Conservation (phyloP, 805 yeast genomes). For the Wickerhamiella parazyma region DNA sequence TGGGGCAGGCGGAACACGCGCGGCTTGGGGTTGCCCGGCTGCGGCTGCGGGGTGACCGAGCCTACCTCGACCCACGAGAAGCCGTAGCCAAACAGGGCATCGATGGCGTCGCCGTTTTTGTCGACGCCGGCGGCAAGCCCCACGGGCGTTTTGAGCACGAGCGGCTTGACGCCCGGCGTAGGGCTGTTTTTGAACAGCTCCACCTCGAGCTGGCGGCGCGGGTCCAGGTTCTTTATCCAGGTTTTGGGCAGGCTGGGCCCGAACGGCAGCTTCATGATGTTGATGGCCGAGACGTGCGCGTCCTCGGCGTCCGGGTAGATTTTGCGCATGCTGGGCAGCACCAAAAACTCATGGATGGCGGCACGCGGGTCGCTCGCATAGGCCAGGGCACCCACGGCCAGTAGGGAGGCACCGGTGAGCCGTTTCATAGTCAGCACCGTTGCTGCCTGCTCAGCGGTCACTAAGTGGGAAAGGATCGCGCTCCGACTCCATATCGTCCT, state of each 20-base stretch:
- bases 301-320: constrained; percentile 62
- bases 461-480: constrained; percentile 5
- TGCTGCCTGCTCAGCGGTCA: not conserved
- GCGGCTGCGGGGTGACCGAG: constrained; percentile 82
- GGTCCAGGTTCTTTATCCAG: constrained; percentile 23
- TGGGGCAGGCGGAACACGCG: constrained; percentile 73
- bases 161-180: constrained; percentile 21
- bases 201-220: constrained; percentile 20
- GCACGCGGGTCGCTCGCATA: constrained; percentile 68
- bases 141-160: constrained; percentile 53
- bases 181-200: constrained; percentile 19
- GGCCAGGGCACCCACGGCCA: constrained; percentile 20
- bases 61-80: constrained; percentile 89
- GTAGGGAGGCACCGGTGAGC: not conserved
- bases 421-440: no score
- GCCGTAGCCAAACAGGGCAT: constrained; percentile 61
- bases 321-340: constrained; percentile 62
- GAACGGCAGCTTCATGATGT: constrained; percentile 39
- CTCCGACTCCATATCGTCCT: constrained; percentile 1
- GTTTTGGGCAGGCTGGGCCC: constrained; percentile 20
- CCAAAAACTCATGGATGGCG: constrained; percentile 63
- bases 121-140: constrained; percentile 96
- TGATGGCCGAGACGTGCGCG: constrained; percentile 69
- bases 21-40: constrained; percentile 90
- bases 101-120: constrained; percentile 85